Evolutionary conservation across 257 asterid species (phyloP), one percentile per base, ranked within the genome.

Genomic region (Solanum arcanum): DNA sequence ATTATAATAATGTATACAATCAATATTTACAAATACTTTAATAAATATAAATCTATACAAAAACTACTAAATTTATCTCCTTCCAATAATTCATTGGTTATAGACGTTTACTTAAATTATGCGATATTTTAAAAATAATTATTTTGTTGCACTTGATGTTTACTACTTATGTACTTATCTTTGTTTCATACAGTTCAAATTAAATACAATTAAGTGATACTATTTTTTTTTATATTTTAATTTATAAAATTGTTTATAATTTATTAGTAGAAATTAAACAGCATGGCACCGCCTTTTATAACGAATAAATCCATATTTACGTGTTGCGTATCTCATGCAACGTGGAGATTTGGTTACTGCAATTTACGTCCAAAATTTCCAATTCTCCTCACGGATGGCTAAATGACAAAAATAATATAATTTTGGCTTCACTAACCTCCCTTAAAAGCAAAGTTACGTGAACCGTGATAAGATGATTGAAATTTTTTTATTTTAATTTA

Each of bases 301-400:
- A 16, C 85, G 44, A 80, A 80, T 80, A n/a, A 80, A 9, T 46
- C 20, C 9, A 47, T 9, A 47, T 47, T 47, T 46, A 47, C 85
- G 85, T 80, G 85, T 78, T 47, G 23, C 44, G 68, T 29, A 47
- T 80, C 18, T 47, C 85, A 80, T 80, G 85, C 68, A 47, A 47
- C 44, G 68, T 80, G 66, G 68, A 80, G 85, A 80, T 80, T 47
- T 80, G 85, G 66, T 80, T 80, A 80, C 85, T 47, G 66, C 66
- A 66, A 27, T 47, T 46, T 46, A 12, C 14, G n/a, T 80, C 85
- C 68, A 80, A 80, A 80, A 27, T 10, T 78, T 80, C 3, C 85
- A 29, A 70, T 76, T 76, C 23, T 29, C 60, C 9, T 80, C 85
- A 80, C 85, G 66, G 85, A 80, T 80, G 42, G 84, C 85, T 47